Percentiles rank a stretch among this genome's conserved stretches.
These are phyloP conservation scores for Termitomyces sp. DNA, from an alignment of 768 basidiomycete genomes.

Conservation along the genomic window DNA sequence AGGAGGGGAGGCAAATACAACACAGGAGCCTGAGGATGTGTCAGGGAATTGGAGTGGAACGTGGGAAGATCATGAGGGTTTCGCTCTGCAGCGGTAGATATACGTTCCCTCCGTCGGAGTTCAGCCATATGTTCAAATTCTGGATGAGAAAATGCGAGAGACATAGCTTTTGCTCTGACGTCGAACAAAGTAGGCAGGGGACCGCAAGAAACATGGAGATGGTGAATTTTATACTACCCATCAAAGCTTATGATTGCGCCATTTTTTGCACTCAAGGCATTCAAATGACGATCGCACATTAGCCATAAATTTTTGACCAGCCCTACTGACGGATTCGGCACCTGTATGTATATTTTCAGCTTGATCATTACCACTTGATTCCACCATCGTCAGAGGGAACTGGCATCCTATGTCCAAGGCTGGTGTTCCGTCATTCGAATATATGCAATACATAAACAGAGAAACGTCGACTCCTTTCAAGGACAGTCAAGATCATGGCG, in stretches of 20 bases:
- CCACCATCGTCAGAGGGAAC: not conserved
- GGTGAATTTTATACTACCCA: not conserved
- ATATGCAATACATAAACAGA: not conserved
- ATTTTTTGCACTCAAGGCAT: slow-evolving; percentile 10
- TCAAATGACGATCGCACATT: slow-evolving; percentile 10
- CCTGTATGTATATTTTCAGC: too few species aligned
- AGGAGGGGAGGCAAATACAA: slow-evolving; percentile 84
- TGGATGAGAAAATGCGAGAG: slow-evolving; percentile 23
- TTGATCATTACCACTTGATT: not conserved
- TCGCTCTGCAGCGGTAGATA: slow-evolving; percentile 14
- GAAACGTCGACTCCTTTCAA: not conserved
- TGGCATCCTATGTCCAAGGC: not conserved
- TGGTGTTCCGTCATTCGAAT: not conserved
- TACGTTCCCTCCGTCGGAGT: not conserved
- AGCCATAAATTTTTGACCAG: not conserved
- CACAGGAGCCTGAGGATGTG: slow-evolving; percentile 39
- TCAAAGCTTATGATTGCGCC: slow-evolving; percentile 11
- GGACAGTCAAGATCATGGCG: not conserved
- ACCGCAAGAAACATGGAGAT: not conserved
- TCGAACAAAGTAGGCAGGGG: not conserved
- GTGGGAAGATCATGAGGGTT: slow-evolving; percentile 54
- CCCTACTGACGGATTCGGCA: not conserved
- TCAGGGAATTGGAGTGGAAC: slow-evolving; percentile 34
- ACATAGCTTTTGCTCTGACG: slow-evolving; percentile 14
- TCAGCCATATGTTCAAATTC: slow-evolving; percentile 21